Base-by-base conservation (phyloP, 2,329 filamentous ascomycete genomes). In the Tolypocladium tundrense region DNA sequence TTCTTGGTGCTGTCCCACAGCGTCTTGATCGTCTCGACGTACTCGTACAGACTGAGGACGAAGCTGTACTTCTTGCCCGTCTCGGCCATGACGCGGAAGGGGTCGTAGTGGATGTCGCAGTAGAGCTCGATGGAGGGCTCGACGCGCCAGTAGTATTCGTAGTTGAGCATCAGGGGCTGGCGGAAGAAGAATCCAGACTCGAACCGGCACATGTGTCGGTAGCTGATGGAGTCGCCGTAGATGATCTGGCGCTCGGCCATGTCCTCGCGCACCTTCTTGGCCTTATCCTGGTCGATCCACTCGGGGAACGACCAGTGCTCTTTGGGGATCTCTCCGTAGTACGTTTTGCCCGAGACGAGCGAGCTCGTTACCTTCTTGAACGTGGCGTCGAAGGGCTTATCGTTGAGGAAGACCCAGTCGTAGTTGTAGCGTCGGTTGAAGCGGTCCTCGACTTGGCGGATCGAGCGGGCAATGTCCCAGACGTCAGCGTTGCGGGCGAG, bases 151-250 rank as follows among this genome's bases (percentile, higher is more conserved):
- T 99, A 99, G 84, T 91, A 99, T 71, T 99, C 94, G 75, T 96
- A 99, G 72, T 97, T 91, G 73, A 90, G 77, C 90, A 99, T 92
- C 65, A 97, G 77, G 37, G 85, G 83, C 73, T 99, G 94, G 61
- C 88, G 91, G 85, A 97, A 99, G 82, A 99, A 99, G 82, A 99
- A 99, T 43, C 94, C 94, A 9, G 93, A 97, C 76, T 99, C 94
- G 71, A 96, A 99, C 63, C 94, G 90, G 76, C 94, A 99, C 94
- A 99, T 99, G 80, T 99, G 95, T 62, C 94, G 87, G 79, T 99
- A 99, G 77, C 90, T 96, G 76, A 96, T 77, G 13, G 91, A 96
- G 74, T 97, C 94, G 60, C 94, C 94, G 71, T 99, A 99, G 75
- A 99, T 99, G 73, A 99, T 96, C 78, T 97, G 95, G 71, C 87